Conservation (phyloP, 352 stramenopile genomes). For the Globisporangium irregulare region DNA sequence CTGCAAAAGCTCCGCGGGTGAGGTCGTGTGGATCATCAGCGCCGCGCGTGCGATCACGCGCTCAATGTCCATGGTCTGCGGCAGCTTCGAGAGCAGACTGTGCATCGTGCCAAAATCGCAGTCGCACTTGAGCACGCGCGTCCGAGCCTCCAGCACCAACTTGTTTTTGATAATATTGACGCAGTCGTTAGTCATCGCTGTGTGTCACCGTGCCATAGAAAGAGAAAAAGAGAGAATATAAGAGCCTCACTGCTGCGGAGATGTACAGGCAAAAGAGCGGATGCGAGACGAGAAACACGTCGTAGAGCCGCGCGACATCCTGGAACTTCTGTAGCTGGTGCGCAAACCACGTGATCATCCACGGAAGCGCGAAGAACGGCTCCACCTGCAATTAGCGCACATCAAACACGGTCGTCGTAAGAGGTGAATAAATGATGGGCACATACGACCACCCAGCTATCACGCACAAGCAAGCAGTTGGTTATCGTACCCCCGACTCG, state of each 20-base stretch:
- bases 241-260: conserved; percentile 56
- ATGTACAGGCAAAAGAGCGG: conserved; percentile 92
- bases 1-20: conserved; percentile 34
- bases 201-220: not conserved
- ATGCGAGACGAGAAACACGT: conserved; percentile 92
- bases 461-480: not conserved
- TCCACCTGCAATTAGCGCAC: conserved; percentile 71
- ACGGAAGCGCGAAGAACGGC: conserved; percentile 91
- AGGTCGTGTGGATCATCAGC: conserved; percentile 56
- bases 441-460: too few species aligned
- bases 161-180: conserved; percentile 7
- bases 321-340: conserved; percentile 88
- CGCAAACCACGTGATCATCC: conserved; percentile 95
- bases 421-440: not conserved
- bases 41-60: conserved; percentile 49
- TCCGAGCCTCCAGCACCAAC: conserved; percentile 51
- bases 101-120: conserved; percentile 80
- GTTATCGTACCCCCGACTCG: conserved; percentile 43
- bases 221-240: not conserved
- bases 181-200: not conserved
- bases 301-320: conserved; percentile 90
- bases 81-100: conserved; percentile 66
- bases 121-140: conserved; percentile 63
- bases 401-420: not conserved
- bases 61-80: conserved; percentile 72